A percentile compares a stretch with the other conserved stretches of the same genome.
Evolutionary conservation across 1,139 yeast genomes (phyloP).

Genomic region (Yamadazyma trypodendri): DNA sequence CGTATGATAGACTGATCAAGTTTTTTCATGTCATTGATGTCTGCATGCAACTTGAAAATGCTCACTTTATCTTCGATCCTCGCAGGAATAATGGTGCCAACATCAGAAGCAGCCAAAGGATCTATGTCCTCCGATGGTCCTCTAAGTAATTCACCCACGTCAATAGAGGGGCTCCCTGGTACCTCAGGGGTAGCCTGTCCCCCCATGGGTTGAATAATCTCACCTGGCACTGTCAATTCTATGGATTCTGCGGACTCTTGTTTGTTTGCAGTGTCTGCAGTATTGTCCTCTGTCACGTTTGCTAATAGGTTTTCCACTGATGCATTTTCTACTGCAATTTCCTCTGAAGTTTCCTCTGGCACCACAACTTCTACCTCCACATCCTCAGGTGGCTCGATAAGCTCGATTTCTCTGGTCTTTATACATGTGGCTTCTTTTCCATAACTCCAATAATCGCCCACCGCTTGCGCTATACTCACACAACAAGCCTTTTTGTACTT

Average conservation of each 20-base stretch:
- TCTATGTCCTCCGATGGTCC: slow-evolving; percentile 8
- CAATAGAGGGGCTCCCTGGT: slow-evolving; percentile 13
- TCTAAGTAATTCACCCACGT: slow-evolving; percentile 12
- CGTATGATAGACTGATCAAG: slow-evolving; percentile 55
- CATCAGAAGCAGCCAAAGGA: background rate
- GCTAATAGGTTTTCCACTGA: too few relatives aligned
- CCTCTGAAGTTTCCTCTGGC: slow-evolving; percentile 7
- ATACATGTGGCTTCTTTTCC: slow-evolving; percentile 68
- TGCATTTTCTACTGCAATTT: slow-evolving; percentile 4
- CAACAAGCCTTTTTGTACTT: slow-evolving; percentile 72
- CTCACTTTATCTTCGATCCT: slow-evolving; percentile 18
- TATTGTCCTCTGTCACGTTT: too few relatives aligned
- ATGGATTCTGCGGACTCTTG: too few relatives aligned
- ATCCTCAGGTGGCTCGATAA: slow-evolving; percentile 7
- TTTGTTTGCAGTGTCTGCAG: background rate
- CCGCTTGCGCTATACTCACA: slow-evolving; percentile 65
- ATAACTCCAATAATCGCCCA: slow-evolving; percentile 72
- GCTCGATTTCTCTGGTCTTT: slow-evolving; percentile 25
- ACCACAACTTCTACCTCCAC: slow-evolving; percentile 10
- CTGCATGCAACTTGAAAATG: slow-evolving; percentile 61
- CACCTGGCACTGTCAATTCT: too few relatives aligned
- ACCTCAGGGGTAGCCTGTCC: too few relatives aligned
- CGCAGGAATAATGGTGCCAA: slow-evolving; percentile 7
- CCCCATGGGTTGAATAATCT: too few relatives aligned
- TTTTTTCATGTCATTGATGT: slow-evolving; percentile 50